These are phyloP conservation scores for Lachnum nothofagi DNA, from an alignment of 2,329 filamentous ascomycete species.

Conservation along the genomic window DNA sequence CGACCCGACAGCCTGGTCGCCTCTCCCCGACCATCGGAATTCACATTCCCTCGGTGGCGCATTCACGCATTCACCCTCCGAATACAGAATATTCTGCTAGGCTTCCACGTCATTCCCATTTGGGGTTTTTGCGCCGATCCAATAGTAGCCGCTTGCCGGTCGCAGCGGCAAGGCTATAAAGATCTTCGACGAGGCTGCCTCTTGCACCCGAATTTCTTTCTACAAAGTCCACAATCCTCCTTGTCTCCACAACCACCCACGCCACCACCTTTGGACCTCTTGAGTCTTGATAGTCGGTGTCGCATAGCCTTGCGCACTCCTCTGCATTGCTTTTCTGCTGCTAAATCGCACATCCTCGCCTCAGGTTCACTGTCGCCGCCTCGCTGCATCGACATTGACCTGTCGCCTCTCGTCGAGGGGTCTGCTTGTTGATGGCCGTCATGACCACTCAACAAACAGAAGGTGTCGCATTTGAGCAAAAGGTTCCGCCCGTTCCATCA, in stretches of 20 bases:
- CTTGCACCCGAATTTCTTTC: background rate
- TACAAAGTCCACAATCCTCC: background rate
- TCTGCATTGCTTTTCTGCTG: background rate
- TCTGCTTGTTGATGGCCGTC: constrained; percentile 43
- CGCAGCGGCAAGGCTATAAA: constrained; percentile 12
- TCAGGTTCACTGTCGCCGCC: background rate
- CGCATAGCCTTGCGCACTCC: constrained; percentile 11
- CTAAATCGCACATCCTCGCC: background rate
- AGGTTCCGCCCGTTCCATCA: constrained; percentile 43
- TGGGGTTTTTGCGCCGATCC: constrained; percentile 7
- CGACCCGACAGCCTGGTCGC: background rate
- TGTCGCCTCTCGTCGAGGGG: constrained; percentile 20
- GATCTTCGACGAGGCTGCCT: constrained; percentile 16
- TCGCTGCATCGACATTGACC: background rate
- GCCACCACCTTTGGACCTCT: background rate
- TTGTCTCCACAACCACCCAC: background rate
- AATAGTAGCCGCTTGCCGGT: constrained; percentile 3
- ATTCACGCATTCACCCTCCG: background rate
- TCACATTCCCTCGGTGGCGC: background rate
- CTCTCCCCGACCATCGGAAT: background rate
- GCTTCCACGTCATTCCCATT: constrained; percentile 12
- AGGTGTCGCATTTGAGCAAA: constrained; percentile 41
- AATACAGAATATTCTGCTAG: background rate
- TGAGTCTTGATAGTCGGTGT: constrained; percentile 8
- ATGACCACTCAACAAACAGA: constrained; percentile 45